Conservation (phyloP, 768 basidiomycete species). For the Tylopilus sp. region DNA sequence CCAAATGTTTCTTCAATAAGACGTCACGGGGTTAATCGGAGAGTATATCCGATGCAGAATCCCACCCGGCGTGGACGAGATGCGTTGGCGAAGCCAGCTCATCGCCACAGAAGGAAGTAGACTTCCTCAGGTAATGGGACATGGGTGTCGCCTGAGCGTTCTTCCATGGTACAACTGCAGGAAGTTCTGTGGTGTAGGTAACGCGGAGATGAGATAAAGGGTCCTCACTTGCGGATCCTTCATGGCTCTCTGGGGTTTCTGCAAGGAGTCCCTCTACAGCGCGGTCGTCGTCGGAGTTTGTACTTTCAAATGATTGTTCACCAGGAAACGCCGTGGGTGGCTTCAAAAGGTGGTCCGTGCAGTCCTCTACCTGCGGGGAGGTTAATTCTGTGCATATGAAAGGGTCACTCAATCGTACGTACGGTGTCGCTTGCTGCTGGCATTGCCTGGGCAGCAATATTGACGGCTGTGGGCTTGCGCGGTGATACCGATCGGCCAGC, state of each 20-base stretch:
- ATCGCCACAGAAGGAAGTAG: constrained; percentile 38
- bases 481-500: constrained; percentile 34
- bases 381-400: constrained; percentile 30
- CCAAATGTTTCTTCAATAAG: constrained; percentile 4
- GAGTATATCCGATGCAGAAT: constrained; percentile 44
- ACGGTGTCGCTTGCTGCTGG: constrained; percentile 27
- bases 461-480: constrained; percentile 25
- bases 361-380: constrained; percentile 29
- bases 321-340: constrained; percentile 26
- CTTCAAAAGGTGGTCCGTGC: constrained; percentile 23
- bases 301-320: constrained; percentile 32
- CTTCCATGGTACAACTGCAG: constrained; percentile 33
- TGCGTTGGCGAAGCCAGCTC: constrained; percentile 43
- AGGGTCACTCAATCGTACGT: constrained; percentile 26
- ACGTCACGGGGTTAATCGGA: constrained; percentile 28
- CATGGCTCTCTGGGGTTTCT: constrained; percentile 31
- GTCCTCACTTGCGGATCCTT: constrained; percentile 30
- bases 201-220: constrained; percentile 35
- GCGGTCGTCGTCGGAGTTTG: constrained; percentile 37
- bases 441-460: constrained; percentile 20
- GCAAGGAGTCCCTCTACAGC: constrained; percentile 32
- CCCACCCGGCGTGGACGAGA: constrained; percentile 58
- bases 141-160: constrained; percentile 33
- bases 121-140: constrained; percentile 38
- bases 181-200: constrained; percentile 34